Conservation (phyloP, 495 filamentous ascomycete genomes). For the Penicillium goetzii region DNA sequence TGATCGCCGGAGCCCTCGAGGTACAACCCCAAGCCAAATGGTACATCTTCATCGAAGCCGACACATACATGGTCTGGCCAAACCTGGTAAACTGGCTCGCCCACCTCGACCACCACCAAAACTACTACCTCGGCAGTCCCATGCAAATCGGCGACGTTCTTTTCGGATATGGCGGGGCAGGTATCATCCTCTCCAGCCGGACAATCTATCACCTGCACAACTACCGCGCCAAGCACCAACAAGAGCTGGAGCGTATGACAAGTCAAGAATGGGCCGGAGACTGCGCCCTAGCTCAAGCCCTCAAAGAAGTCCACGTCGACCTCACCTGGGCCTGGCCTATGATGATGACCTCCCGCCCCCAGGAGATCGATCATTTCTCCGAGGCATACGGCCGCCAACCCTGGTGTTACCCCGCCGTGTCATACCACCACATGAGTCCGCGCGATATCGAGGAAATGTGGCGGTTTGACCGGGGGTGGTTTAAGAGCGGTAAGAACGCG, state of each 20-base stretch:
- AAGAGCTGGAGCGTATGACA: conserved; percentile 37
- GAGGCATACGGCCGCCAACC: conserved; percentile 44
- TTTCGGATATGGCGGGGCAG: conserved; percentile 67
- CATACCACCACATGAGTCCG: conserved; percentile 52
- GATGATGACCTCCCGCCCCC: conserved; percentile 36
- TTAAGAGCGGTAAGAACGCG: conserved; percentile 37
- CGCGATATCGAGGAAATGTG: conserved; percentile 48
- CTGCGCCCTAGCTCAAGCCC: conserved; percentile 46
- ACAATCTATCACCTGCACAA: conserved; percentile 29
- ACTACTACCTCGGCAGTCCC: conserved; percentile 57
- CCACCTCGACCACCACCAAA: conserved; percentile 53
- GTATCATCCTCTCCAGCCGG: conserved; percentile 53
- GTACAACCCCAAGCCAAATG: conserved; percentile 58
- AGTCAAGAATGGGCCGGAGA: conserved; percentile 41
- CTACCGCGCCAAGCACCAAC: conserved; percentile 21
- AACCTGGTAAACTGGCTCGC: conserved; percentile 60
- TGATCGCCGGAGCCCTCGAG: conserved; percentile 58
- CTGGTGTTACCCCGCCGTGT: conserved; percentile 55
- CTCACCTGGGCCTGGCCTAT: conserved; percentile 47
- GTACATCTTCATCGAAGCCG: conserved; percentile 68
- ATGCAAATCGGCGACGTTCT: conserved; percentile 44
- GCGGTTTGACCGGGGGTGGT: conserved; percentile 52
- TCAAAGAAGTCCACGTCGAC: conserved; percentile 37
- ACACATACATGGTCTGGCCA: conserved; percentile 66
- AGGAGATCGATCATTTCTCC: conserved; percentile 48